Conservation (phyloP, 1,284 basidiomycete genomes). For the Malassezia equina region DNA sequence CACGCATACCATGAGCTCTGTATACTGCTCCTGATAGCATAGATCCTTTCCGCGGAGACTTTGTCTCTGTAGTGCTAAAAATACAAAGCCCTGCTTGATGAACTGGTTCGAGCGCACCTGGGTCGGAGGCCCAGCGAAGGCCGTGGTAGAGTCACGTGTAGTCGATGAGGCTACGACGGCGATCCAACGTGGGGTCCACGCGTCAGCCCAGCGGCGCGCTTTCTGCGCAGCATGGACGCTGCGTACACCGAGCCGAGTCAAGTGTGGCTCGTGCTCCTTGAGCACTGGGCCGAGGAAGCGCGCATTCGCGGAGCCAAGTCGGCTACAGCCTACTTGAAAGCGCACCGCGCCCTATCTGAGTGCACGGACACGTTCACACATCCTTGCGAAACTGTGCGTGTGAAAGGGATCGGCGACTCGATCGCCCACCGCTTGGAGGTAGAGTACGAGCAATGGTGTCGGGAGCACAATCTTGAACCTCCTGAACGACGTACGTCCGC, state of each 20-base stretch:
- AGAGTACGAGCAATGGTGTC: conserved; percentile 32
- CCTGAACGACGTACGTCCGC: conserved; percentile 21
- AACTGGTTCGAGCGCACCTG: not conserved
- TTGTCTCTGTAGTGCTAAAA: not conserved
- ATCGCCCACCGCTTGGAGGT: conserved; percentile 32
- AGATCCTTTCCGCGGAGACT: not conserved
- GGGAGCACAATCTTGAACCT: conserved; percentile 20
- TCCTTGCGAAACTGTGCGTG: conserved; percentile 32
- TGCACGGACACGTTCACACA: conserved; percentile 29
- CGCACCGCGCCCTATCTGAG: conserved; percentile 26
- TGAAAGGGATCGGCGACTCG: conserved; percentile 32
- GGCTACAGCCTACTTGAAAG: conserved; percentile 29
- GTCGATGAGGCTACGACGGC: not conserved
- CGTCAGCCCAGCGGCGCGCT: not conserved
- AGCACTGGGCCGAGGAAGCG: conserved; percentile 32
- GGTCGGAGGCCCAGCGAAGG: too few species aligned
- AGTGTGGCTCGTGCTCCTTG: conserved; percentile 34
- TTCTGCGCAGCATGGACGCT: not conserved
- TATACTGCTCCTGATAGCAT: conserved; percentile 5
- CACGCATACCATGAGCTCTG: not conserved
- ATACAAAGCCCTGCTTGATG: not conserved
- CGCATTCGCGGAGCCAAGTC: conserved; percentile 29
- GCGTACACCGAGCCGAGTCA: not conserved
- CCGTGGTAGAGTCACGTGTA: not conserved
- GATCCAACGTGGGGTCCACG: not conserved